Evolutionary conservation across 2,329 filamentous ascomycete species (phyloP), one percentile per base, ranked within the genome.

Genomic region (Fusarium sp.): DNA sequence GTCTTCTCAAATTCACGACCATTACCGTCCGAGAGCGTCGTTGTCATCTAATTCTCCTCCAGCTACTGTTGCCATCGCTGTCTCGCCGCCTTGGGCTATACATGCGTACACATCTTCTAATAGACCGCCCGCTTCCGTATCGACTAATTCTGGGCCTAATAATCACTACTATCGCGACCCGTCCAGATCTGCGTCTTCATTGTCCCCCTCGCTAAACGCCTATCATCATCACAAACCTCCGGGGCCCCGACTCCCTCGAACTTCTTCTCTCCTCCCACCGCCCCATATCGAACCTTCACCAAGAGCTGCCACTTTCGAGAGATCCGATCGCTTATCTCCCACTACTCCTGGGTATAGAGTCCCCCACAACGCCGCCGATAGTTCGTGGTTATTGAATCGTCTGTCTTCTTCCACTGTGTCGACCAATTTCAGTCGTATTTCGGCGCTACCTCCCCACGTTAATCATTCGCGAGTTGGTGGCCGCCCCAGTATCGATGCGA

Each of bases 401-500:
- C 86, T 84, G 84, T 86, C 85, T 41, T 78, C 80, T 20, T 87
- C 85, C 15, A 85, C 85, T 51, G 75, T 78, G 10, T 86, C 85
- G 41, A 56, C 57, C 36, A 63, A 62, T 62, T 57, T 49, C 60
- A 86, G 82, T 62, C 81, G 79, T 67, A 77, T 80, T 37, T 84
- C 83, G 46, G 69, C 71, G 44, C 70, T 73, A 64, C 72, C 76
- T 46, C 73, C 72, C 54, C 76, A 73, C 65, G 76, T 77, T 57
- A 74, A 77, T 20, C 75, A 65, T 54, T 72, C 76, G 60, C 79
- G 80, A 67, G 65, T 71, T 41, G 79, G 79, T 38, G 80, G 80
- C 50, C 82, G 81, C 58, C 77, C 83, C 72, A 85, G 83, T 72
- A 73, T 82, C 55, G 83, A 84, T 71, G 80, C 81, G 33, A 72